These are phyloP conservation scores for Phytophthora niederhauseri DNA, from an alignment of 352 stramenopile species.

Conservation along the genomic window DNA sequence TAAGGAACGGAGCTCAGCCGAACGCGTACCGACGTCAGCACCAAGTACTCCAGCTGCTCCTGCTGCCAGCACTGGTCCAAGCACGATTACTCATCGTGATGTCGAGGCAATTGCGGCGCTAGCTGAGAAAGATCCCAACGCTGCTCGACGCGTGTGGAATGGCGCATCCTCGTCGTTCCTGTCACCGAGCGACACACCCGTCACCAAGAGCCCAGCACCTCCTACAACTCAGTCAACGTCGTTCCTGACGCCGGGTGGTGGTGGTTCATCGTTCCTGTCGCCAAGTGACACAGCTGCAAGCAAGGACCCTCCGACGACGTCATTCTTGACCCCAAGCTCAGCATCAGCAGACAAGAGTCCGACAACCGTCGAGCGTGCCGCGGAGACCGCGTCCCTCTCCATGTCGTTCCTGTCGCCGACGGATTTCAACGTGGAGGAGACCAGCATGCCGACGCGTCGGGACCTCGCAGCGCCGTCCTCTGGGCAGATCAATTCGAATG, in stretches of 20 bases:
- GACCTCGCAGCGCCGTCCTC: neutral
- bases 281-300: neutral
- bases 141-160: slow-evolving; percentile 7
- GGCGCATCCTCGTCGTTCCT: slow-evolving; percentile 1
- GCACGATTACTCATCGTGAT: slow-evolving; percentile 5
- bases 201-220: neutral
- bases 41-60: slow-evolving; percentile 1
- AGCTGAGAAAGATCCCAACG: slow-evolving; percentile 16
- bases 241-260: slow-evolving; percentile 12
- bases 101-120: slow-evolving; percentile 34
- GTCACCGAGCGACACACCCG: neutral
- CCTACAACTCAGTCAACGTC: slow-evolving; percentile 11
- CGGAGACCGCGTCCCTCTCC: slow-evolving; percentile 8
- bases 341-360: slow-evolving; percentile 12
- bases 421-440: slow-evolving; percentile 39
- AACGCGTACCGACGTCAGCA: neutral
- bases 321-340: slow-evolving; percentile 26
- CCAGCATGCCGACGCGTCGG: slow-evolving; percentile 16
- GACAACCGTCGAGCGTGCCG: neutral
- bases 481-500: slow-evolving; percentile 19
- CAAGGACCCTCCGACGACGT: slow-evolving; percentile 8
- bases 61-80: neutral
- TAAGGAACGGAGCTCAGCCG: slow-evolving; percentile 7
- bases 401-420: slow-evolving; percentile 60
- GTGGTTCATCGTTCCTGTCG: slow-evolving; percentile 6